Conservation (phyloP, 1,139 yeast genomes). For the Tardiomyces digboiensis region DNA sequence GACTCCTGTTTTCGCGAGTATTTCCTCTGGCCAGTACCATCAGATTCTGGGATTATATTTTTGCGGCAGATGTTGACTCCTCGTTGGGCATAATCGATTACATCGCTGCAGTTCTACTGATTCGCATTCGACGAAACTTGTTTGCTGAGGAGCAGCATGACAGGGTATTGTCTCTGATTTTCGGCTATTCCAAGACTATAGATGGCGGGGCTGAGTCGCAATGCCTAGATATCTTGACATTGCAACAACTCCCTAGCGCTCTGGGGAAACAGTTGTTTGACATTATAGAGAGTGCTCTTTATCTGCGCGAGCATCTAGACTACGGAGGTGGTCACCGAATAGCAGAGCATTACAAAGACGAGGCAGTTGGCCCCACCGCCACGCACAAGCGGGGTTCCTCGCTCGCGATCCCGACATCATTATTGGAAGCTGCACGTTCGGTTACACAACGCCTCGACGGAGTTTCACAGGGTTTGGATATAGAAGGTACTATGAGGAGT, state of each 20-base stretch:
- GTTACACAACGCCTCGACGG: not conserved
- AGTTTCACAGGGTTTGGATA: not conserved
- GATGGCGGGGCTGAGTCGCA: not conserved
- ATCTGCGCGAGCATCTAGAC: not conserved
- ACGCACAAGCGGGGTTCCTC: not conserved
- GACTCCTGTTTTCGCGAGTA: constrained; percentile 44
- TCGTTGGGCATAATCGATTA: constrained; percentile 24
- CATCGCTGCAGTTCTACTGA: constrained; percentile 24
- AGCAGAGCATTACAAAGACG: not conserved
- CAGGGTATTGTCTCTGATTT: constrained; percentile 21
- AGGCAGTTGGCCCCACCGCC: not conserved
- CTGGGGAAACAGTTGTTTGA: not conserved
- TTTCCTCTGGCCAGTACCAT: constrained; percentile 25
- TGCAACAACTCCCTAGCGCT: too few species aligned
- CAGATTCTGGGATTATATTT: constrained; percentile 29
- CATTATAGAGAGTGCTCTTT: not conserved
- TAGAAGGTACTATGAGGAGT: constrained; percentile 4
- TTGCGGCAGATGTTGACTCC: constrained; percentile 23
- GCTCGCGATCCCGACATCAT: not conserved
- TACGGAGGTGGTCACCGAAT: not conserved
- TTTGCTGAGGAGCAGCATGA: constrained; percentile 19
- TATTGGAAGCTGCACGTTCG: not conserved
- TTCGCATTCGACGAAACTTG: constrained; percentile 19
- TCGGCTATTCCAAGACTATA: constrained; percentile 22
- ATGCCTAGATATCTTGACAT: too few species aligned